These are phyloP conservation scores for Ilyonectria destructans DNA, from an alignment of 2,329 filamentous ascomycete genomes.

Conservation along the genomic window DNA sequence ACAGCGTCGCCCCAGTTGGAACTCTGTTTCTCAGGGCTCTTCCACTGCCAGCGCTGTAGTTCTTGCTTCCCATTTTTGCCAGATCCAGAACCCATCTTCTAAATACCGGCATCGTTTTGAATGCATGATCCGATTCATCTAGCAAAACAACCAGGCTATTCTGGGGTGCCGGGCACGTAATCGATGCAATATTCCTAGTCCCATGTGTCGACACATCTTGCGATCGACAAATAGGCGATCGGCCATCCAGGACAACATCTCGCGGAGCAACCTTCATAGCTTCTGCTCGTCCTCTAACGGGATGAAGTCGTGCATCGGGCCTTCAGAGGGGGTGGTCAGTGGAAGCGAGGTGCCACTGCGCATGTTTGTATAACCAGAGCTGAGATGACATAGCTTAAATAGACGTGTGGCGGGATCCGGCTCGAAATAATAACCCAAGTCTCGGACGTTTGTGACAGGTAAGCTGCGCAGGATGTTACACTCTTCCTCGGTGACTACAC, in stretches of 20 bases:
- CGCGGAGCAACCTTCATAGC: constrained; percentile 24
- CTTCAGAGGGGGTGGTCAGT: neutral
- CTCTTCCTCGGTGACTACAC: constrained; percentile 24
- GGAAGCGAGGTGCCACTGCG: constrained; percentile 20
- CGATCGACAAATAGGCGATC: constrained; percentile 34
- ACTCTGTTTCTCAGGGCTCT: neutral
- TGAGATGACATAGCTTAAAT: constrained; percentile 32
- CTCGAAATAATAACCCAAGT: constrained; percentile 29
- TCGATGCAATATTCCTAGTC: constrained; percentile 29
- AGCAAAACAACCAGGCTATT: constrained; percentile 25
- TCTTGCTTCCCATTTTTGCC: constrained; percentile 18
- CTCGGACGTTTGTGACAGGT: constrained; percentile 26
- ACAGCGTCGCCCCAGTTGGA: constrained; percentile 28
- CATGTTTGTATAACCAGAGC: constrained; percentile 30
- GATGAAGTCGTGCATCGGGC: constrained; percentile 25
- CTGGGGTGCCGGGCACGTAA: constrained; percentile 19
- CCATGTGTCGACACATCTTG: constrained; percentile 27
- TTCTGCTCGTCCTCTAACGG: constrained; percentile 26
- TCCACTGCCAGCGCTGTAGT: constrained; percentile 27
- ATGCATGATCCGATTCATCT: constrained; percentile 24
- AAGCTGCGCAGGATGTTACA: constrained; percentile 27
- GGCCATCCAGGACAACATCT: constrained; percentile 32
- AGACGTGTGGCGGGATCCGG: constrained; percentile 24
- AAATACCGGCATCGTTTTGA: constrained; percentile 30
- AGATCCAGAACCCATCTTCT: constrained; percentile 22